A percentile compares a stretch with the other conserved stretches of the same genome.
Evolutionary conservation across 208 protist genomes (phyloP).

Genomic region (Kentomonas sorsogonicus): DNA sequence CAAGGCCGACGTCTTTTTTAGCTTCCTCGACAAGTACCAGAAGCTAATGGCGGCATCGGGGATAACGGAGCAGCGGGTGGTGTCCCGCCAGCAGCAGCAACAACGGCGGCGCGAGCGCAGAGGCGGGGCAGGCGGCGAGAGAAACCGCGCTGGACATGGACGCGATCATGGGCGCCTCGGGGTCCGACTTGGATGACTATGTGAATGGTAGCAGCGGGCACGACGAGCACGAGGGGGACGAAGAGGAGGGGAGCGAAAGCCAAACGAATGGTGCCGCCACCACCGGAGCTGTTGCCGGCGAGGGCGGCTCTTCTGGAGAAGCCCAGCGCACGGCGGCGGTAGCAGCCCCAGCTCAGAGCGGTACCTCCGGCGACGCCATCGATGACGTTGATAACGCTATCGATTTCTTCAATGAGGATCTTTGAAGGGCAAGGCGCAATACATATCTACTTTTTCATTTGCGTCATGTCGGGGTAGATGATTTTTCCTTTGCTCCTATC

Average conservation of each 20-base stretch:
- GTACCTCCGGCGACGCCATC: no score
- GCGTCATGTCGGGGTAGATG: no score
- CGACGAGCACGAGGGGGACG: slow-evolving; percentile 7
- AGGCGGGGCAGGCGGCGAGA: neutral
- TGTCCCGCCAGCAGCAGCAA: no score
- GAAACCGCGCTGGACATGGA: neutral
- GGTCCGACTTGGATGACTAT: no score
- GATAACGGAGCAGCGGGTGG: slow-evolving; percentile 1
- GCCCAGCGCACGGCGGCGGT: no score
- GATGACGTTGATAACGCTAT: slow-evolving; percentile 53
- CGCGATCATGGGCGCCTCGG: neutral
- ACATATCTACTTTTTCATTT: neutral
- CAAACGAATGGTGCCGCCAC: no score
- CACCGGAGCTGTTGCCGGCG: no score
- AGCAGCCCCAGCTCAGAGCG: no score
- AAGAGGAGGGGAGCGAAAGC: neutral
- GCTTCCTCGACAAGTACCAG: slow-evolving; percentile 63
- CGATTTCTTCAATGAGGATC: slow-evolving; percentile 22
- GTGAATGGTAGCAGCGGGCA: no score
- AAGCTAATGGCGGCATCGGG: slow-evolving; percentile 23
- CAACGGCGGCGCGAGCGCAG: neutral
- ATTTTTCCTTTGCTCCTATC: slow-evolving; percentile 1
- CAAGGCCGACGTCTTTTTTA: slow-evolving; percentile 80
- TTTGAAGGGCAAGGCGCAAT: slow-evolving; percentile 12
- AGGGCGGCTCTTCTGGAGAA: no score